Conservation (phyloP, 208 protist species). For the Acanthamoeba triangularis region DNA sequence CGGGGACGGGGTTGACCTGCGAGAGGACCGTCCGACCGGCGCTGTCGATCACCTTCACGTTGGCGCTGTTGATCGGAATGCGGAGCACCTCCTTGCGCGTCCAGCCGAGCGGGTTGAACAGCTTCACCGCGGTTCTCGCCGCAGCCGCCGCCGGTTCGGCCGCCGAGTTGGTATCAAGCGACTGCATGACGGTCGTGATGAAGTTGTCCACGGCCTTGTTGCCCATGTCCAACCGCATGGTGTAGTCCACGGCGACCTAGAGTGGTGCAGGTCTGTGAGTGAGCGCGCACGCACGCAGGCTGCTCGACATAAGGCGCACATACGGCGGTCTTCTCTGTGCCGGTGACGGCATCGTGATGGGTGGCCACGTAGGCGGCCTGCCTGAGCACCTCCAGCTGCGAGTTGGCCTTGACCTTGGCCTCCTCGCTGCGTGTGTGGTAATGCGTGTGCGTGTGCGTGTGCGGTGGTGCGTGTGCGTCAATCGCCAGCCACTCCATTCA, state of each 20-base stretch:
- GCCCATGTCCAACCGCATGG: constrained; percentile 25
- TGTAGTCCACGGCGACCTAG: background rate
- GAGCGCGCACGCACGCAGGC: too few species aligned
- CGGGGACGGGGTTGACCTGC: background rate
- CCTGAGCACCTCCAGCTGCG: constrained; percentile 49
- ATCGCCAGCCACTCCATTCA: background rate
- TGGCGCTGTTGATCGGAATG: background rate
- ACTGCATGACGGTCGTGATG: background rate
- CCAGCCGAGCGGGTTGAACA: constrained; percentile 35
- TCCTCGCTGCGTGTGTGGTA: background rate
- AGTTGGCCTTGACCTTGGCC: constrained; percentile 33
- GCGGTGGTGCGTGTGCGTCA: too few species aligned
- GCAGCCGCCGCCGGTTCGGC: background rate
- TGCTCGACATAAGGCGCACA: background rate
- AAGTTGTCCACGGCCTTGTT: background rate
- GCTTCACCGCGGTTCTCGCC: background rate
- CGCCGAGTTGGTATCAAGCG: background rate
- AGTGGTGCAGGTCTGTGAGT: background rate
- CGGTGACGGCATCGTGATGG: constrained; percentile 85
- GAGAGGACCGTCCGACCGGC: background rate
- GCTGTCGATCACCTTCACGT: background rate
- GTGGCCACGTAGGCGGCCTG: constrained; percentile 78
- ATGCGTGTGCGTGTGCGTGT: too few species aligned
- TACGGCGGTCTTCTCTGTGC: constrained; percentile 77
- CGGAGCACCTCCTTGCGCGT: constrained; percentile 16